Base-by-base conservation (phyloP, 2,329 filamentous ascomycete genomes). In the Talaromyces sp. region DNA sequence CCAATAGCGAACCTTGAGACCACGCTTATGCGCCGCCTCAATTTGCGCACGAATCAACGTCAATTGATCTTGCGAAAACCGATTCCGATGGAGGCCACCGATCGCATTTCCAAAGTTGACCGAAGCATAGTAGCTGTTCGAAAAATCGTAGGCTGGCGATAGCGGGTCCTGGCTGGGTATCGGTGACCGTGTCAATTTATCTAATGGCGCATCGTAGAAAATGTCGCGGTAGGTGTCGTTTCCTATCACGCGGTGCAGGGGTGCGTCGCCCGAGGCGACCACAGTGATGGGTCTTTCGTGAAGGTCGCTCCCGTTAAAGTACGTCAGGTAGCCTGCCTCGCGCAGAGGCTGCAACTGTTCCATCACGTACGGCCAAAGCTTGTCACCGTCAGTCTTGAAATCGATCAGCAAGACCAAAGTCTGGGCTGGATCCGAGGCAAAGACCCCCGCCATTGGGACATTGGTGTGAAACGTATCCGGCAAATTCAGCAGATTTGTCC, bases 331-430 rank as follows among this genome's bases (percentile, higher is more conserved):
- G 47, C 79, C 79, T 53, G 78, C 78, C 7, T 81, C 75, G 1
- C 84, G 80, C 2, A 86, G 75, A 1, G 81, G 78, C 11, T 75
- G 69, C 31, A 86, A 74, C n/a, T 84, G 80, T 7, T 73, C 69
- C 1, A 71, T 65, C n/a, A 82, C 75, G 49, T 73, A 67, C 11
- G 76, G 72, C 75, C 75, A 82, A 29, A 77, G 75, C 7, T 70
- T 69, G 1, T 72, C 71, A 2, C 78, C 79, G 34, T 78, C 72
- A 8, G 75, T 80, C 65, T 82, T 82, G 70, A 80, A 85, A 69
- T 86, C 84, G 64, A 86, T 80, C 15, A 86, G 78, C 0, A 86
- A 77, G 59, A 84, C 78, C 3, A 86, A 73, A 5, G 79, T 79
- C 66, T 85, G 83, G 2, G 73, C 69, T 0, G 84, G 83, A 31